These are phyloP conservation scores for Candida dajiaensis DNA, from an alignment of 805 yeast genomes.

Conservation along the genomic window DNA sequence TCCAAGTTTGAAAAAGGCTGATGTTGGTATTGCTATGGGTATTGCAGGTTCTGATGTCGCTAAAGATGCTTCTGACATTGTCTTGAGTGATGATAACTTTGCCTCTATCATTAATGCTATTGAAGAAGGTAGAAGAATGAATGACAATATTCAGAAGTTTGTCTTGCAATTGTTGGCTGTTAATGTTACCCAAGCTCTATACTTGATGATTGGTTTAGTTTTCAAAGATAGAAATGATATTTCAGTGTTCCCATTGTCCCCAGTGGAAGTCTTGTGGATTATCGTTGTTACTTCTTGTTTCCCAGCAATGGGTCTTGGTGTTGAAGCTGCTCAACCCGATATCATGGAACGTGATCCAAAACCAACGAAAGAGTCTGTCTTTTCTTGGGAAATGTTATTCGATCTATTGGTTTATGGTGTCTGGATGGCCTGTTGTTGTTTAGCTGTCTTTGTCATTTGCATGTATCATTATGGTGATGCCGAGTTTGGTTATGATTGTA, in stretches of 20 bases:
- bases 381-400: constrained; percentile 57
- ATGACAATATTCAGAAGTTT: constrained; percentile 71
- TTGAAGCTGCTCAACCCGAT: constrained; percentile 59
- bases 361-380: constrained; percentile 46
- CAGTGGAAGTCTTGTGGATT: constrained; percentile 77
- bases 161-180: constrained; percentile 68
- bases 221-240: constrained; percentile 55
- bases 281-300: constrained; percentile 74
- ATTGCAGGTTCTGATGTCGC: constrained; percentile 79
- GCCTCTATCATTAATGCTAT: constrained; percentile 74
- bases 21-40: constrained; percentile 84
- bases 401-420: constrained; percentile 72
- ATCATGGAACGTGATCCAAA: constrained; percentile 62
- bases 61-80: constrained; percentile 77
- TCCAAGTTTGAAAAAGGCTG: constrained; percentile 69
- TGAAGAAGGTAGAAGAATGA: constrained; percentile 78
- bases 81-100: constrained; percentile 70
- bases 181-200: constrained; percentile 66
- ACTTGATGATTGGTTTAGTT: constrained; percentile 65
- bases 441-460: constrained; percentile 57
- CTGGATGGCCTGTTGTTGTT: constrained; percentile 67
- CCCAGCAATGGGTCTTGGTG: constrained; percentile 81
- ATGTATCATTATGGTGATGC: constrained; percentile 67
- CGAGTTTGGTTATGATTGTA: constrained; percentile 59
- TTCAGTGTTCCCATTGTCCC: constrained; percentile 79